Base-by-base conservation (phyloP, 805 yeast species). In the Jamesozyma spencerorum region DNA sequence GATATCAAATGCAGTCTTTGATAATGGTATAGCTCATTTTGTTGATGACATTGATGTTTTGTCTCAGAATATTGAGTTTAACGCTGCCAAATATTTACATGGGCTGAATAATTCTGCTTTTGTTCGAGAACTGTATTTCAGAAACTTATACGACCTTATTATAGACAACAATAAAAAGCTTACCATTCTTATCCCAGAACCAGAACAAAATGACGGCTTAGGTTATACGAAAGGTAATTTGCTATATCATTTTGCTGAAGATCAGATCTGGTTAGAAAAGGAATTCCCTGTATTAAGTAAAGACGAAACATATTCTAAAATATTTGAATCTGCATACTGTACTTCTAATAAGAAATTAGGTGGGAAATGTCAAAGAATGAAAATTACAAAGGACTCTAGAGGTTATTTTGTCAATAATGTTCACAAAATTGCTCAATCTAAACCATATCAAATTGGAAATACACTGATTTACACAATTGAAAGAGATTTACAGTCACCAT, bases 41-140 rank as follows among this genome's bases (percentile, higher is more conserved):
- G 76, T 72, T 50, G 60, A 66, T 18, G 47, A 59, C 13, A 39
- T 62, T 6, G 37, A 58, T 14, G 47, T 62, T 12, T 37, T 61
- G 22, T 41, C 47, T 20, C 56, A 46, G 0, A 27, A 41, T 1
- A 39, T 74, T 15, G 47, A 45, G 1, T 73, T 76, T 49, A 75
- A 76, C 26, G 74, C 76, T 1, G 68, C 77, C 47, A 80, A 77
- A 52, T 72, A 76, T 48, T 56, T 81, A 2, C 63, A 74, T 39
- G 86, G 84, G 0, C 55, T 78, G 34, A 71, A 77, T 43, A 77
- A 76, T 38, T 66, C 79, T 2, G 67, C 67, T 20, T 77, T 85
- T 55, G 88, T 84, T 5, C 70, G 72, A n/a, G 94, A 85, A 50
- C 48, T 85, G 13, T 66, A 74, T 34, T 73, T 84, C 39, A 72